phyloP scores from a whole-genome alignment of 768 basidiomycete genomes.

The Amanita pallidorosea region DNA sequence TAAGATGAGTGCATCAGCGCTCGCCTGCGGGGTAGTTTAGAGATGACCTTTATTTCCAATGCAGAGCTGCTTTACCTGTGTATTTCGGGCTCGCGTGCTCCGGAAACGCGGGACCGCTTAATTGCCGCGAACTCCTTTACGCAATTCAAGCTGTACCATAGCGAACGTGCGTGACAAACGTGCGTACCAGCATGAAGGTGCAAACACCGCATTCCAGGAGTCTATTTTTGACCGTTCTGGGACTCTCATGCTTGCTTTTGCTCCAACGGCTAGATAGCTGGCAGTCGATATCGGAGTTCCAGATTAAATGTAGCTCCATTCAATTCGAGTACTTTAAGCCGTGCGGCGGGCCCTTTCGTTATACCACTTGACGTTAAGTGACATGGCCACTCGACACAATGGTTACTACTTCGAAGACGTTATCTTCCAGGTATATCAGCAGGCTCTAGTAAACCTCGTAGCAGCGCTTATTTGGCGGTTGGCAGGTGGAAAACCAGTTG shows the following conservation, averaged over 20 bases:
- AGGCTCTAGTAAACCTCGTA: too few relatives aligned
- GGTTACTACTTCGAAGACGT: conserved; percentile 4
- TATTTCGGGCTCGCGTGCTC: not conserved
- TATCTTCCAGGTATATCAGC: not conserved
- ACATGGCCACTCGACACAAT: not conserved
- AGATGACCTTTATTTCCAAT: not conserved
- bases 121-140: not conserved
- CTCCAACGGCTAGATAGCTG: too few relatives aligned
- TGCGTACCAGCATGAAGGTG: not conserved
- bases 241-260: not conserved
- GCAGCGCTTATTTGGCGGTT: not conserved
- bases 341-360: not conserved
- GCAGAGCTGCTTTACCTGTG: not conserved
- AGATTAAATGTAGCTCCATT: too few relatives aligned
- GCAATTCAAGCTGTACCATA: not conserved
- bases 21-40: too few relatives aligned
- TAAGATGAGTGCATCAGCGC: not conserved
- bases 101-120: not conserved
- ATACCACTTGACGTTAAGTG: not conserved
- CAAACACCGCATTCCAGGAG: not conserved
- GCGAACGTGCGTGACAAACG: not conserved
- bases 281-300: too few relatives aligned
- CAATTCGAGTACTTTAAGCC: not conserved
- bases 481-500: conserved; percentile 16
- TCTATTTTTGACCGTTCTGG: not conserved